Base-by-base conservation (phyloP, 495 filamentous ascomycete genomes). In the Venustampulla echinocandica region DNA sequence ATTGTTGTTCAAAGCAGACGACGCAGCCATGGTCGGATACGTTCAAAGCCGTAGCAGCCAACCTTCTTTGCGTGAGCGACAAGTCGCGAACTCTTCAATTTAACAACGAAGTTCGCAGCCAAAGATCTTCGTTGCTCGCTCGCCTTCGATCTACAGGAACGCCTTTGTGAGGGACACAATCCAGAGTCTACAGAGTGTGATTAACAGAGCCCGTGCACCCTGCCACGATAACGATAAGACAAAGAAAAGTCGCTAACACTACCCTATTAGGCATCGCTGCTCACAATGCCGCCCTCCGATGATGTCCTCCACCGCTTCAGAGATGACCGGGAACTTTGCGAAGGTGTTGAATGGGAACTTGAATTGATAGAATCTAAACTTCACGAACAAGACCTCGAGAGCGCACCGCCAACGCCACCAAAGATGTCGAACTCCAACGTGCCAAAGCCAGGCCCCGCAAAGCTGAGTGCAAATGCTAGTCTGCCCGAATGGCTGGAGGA, bases 401-500 rank as follows among this genome's bases (percentile, higher is more conserved):
- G 15, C 34, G 34, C 34, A 30, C 27, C n/a, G 34, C 24, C 49
- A 22, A 25, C 19, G 7, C 43, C 25, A 14, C 36, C 20, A 18
- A 50, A 44, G 20, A 59, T 55, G 52, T 15, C 52, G 0, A 43
- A 33, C 11, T 33, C 54, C 47, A 81, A 75, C 54, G 77, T 90
- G 54, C 90, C 90, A 20, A 85, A 87, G 62, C 90, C 92, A 34
- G 90, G 92, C 25, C 87, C 90, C 35, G 88, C 89, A 39, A 89
- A 85, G 60, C 70, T 95, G 24, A 79, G 79, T 34, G 76, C 81
- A 22, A 82, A 82, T 60, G 85, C 87, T 33, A 87, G 86, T 15
- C 81, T 90, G n/a, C 87, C 94, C 58, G 88, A 97, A 68, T 98
- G 92, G 92, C 78, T 97, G 13, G 84, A 89, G 58, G 83, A 86